phyloP scores from a whole-genome alignment of 257 asterid species.

The Rauvolfia tetraphylla region DNA sequence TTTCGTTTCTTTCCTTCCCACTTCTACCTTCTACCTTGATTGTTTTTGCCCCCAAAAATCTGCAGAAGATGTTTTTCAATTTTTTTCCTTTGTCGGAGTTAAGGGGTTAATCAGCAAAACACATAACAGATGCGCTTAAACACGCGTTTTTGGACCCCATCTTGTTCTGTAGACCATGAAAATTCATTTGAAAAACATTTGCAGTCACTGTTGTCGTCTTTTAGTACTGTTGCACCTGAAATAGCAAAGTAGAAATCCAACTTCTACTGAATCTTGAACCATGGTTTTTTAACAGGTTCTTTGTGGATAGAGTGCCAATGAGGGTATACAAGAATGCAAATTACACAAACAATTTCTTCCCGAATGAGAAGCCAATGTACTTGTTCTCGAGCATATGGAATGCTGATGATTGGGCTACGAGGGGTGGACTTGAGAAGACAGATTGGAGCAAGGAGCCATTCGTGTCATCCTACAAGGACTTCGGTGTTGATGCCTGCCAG shows the following conservation, averaged over 20 bases:
- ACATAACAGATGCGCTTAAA: neutral
- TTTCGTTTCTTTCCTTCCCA: neutral
- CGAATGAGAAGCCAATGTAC: slow-evolving; percentile 79
- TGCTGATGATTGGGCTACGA: slow-evolving; percentile 97
- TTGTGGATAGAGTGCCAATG: slow-evolving; percentile 70
- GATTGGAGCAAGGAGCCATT: slow-evolving; percentile 90
- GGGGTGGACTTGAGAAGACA: slow-evolving; percentile 93
- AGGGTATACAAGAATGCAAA: slow-evolving; percentile 87
- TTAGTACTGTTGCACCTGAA: no score
- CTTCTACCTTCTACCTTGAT: neutral
- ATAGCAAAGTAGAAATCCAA: no score
- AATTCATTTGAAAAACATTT: neutral
- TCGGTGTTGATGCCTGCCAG: slow-evolving; percentile 67
- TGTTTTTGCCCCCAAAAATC: no score
- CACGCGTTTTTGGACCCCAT: neutral
- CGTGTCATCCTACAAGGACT: slow-evolving; percentile 78
- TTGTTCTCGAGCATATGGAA: slow-evolving; percentile 96
- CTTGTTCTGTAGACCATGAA: no score
- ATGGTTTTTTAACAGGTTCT: slow-evolving; percentile 42
- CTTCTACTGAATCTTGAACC: no score
- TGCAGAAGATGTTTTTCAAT: neutral
- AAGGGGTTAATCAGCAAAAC: neutral
- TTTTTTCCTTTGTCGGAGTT: no score
- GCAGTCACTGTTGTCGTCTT: neutral
- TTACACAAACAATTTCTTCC: slow-evolving; percentile 87